Conservation (phyloP, 2,329 filamentous ascomycete genomes). For the Talaromyces piceae region DNA sequence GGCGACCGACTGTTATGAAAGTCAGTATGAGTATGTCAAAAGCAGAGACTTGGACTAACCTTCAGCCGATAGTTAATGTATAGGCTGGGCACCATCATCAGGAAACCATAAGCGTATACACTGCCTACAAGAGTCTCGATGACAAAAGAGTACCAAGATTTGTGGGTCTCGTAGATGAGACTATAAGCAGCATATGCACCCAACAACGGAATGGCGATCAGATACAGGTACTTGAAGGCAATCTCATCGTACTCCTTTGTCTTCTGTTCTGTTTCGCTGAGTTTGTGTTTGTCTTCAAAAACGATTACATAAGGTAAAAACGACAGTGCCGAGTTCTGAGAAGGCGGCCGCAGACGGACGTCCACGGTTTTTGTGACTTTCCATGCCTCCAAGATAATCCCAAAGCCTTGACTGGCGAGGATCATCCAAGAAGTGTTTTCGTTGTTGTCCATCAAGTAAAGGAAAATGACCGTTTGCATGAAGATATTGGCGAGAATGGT, state of each 20-base stretch:
- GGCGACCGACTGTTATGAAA: conserved; percentile 56
- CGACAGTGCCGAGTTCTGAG: conserved; percentile 61
- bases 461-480: conserved; percentile 93
- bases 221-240: conserved; percentile 95
- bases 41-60: conserved; percentile 35
- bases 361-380: conserved; percentile 95
- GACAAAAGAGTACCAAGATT: conserved; percentile 96
- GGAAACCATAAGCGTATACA: conserved; percentile 95
- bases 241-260: conserved; percentile 98
- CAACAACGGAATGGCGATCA: conserved; percentile 79
- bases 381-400: conserved; percentile 74
- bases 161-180: conserved; percentile 85
- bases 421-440: conserved; percentile 99
- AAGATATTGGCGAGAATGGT: conserved; percentile 96
- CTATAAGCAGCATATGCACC: conserved; percentile 87
- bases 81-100: conserved; percentile 96
- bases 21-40: conserved; percentile 13
- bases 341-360: conserved; percentile 66
- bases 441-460: conserved; percentile 95
- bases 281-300: conserved; percentile 95
- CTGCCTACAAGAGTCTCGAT: conserved; percentile 92
- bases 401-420: conserved; percentile 81
- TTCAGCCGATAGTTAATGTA: conserved; percentile 99
- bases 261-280: conserved; percentile 92
- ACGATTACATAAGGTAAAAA: conserved; percentile 70